Conservation (phyloP, 768 basidiomycete species). For the Naganishia kalamii region DNA sequence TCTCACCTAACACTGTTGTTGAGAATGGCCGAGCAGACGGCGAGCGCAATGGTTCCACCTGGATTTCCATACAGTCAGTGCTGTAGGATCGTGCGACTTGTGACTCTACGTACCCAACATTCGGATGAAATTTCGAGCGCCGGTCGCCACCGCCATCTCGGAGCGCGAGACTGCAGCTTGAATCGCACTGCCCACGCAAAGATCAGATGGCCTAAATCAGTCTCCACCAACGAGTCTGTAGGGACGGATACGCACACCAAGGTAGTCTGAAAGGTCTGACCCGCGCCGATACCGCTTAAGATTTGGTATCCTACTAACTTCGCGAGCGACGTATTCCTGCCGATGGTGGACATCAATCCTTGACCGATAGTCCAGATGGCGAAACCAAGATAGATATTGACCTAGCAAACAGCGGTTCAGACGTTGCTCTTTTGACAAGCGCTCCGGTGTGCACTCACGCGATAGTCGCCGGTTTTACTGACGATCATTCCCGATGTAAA, state of each 20-base stretch:
- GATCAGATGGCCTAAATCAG: neutral
- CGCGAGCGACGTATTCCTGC: conserved; percentile 51
- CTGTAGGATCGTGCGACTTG: neutral
- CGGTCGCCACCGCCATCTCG: conserved; percentile 73
- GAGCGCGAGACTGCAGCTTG: conserved; percentile 65
- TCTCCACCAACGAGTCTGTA: neutral
- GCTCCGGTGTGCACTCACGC: conserved; percentile 2
- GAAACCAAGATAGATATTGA: conserved; percentile 61
- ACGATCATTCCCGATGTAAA: conserved; percentile 57
- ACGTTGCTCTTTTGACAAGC: neutral
- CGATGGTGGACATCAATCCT: conserved; percentile 64
- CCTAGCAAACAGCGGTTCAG: conserved; percentile 44
- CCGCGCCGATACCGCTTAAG: conserved; percentile 58
- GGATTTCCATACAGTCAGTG: neutral
- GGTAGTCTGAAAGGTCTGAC: conserved; percentile 48
- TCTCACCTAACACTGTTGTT: conserved; percentile 38
- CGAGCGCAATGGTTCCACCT: conserved; percentile 59
- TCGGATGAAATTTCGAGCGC: conserved; percentile 54
- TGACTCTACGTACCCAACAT: conserved; percentile 35
- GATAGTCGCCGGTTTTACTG: conserved; percentile 61
- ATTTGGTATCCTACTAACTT: conserved; percentile 60
- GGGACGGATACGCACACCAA: conserved; percentile 20
- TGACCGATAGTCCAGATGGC: conserved; percentile 63
- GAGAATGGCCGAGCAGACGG: conserved; percentile 60
- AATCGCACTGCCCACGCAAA: conserved; percentile 62